These are phyloP conservation scores for Metschnikowia drakensbergensis DNA, from an alignment of 805 yeast species.

Conservation along the genomic window DNA sequence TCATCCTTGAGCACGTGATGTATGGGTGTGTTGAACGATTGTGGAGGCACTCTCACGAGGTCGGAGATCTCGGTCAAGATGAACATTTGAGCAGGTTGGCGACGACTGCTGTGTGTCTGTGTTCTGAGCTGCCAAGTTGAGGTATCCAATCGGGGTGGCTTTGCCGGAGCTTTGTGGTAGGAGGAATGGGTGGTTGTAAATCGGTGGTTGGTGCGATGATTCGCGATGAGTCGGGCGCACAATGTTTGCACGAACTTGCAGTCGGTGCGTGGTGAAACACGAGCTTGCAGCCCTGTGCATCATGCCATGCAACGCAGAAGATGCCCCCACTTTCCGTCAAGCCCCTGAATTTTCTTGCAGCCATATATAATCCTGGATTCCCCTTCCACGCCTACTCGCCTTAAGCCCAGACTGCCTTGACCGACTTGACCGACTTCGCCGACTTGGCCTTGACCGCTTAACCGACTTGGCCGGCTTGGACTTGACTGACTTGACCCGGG, in stretches of 20 bases:
- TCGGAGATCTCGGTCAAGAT: conserved; percentile 78
- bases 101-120: too few species aligned
- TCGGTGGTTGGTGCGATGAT: background rate
- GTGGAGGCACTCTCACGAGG: conserved; percentile 84
- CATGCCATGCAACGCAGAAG: background rate
- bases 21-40: conserved; percentile 68
- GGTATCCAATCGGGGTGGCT: too few species aligned
- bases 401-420: too few species aligned
- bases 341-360: background rate
- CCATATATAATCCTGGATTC: background rate
- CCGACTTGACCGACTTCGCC: background rate
- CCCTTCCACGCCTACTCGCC: too few species aligned
- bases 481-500: too few species aligned
- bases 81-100: conserved; percentile 53
- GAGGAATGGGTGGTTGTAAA: background rate
- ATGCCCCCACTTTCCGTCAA: background rate
- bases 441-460: too few species aligned
- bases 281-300: background rate
- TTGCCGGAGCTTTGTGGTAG: too few species aligned
- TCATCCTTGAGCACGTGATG: conserved; percentile 73
- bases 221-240: background rate
- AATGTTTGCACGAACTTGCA: background rate
- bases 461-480: too few species aligned
- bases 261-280: background rate
- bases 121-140: too few species aligned